Evolutionary conservation across 352 stramenopile species (phyloP).

Genomic region (Globisporangium yorkense): DNA sequence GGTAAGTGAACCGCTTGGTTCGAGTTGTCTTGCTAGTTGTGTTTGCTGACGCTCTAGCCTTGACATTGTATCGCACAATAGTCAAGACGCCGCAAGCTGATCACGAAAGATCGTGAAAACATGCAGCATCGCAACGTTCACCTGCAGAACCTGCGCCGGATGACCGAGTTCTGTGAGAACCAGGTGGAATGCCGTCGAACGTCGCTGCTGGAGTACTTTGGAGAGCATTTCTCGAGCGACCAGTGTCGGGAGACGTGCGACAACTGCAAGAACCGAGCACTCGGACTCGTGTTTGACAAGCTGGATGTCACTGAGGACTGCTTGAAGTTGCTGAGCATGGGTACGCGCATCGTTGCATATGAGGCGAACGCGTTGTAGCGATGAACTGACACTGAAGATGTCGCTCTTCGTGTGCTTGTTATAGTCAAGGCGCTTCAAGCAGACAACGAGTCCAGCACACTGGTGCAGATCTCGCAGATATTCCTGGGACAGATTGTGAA

Average conservation of each 20-base stretch:
- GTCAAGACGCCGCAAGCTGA: constrained; percentile 63
- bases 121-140: constrained; percentile 76
- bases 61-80: constrained; percentile 10
- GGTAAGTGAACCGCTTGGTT: constrained; percentile 21
- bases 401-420: not conserved
- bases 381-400: not conserved
- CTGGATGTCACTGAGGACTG: constrained; percentile 76
- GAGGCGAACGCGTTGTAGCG: not conserved
- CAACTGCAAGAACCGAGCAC: constrained; percentile 81
- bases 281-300: constrained; percentile 64
- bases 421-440: constrained; percentile 58
- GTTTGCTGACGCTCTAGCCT: too few species aligned
- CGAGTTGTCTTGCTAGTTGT: not conserved
- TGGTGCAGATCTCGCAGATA: constrained; percentile 70
- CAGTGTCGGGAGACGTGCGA: constrained; percentile 77
- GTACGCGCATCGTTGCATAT: constrained; percentile 25
- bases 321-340: constrained; percentile 43
- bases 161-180: constrained; percentile 87
- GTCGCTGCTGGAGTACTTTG: constrained; percentile 83
- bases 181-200: constrained; percentile 82
- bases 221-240: constrained; percentile 78
- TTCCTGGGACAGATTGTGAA: constrained; percentile 68
- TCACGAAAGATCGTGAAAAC: constrained; percentile 79
- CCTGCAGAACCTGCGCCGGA: constrained; percentile 74
- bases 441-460: constrained; percentile 50